These are phyloP conservation scores for Pleurotus tuber-regium DNA, from an alignment of 768 basidiomycete species.

Conservation along the genomic window DNA sequence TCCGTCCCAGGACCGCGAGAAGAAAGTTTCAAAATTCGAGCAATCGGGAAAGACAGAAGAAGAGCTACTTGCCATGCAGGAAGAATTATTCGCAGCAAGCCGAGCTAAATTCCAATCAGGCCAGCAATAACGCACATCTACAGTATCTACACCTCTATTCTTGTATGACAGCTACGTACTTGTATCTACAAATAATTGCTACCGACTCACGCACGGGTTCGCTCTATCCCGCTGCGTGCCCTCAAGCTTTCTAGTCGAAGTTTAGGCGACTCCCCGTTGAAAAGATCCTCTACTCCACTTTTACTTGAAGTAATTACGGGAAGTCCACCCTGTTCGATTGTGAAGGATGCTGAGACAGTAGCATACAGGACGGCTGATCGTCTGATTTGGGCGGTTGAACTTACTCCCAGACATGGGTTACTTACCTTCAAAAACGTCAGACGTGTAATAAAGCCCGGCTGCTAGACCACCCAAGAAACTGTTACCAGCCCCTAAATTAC, in stretches of 20 bases:
- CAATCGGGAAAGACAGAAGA: conserved; percentile 89
- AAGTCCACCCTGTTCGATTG: conserved; percentile 79
- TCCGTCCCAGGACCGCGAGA: conserved; percentile 72
- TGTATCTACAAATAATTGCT: conserved; percentile 35
- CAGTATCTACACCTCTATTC: conserved; percentile 20
- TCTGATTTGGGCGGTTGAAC: background rate
- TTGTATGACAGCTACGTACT: conserved; percentile 27
- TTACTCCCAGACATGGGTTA: conserved; percentile 9
- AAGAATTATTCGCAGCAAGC: conserved; percentile 90
- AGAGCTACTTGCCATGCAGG: conserved; percentile 84
- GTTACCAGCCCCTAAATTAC: conserved; percentile 77
- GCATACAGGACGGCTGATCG: conserved; percentile 66
- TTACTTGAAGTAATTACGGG: conserved; percentile 44
- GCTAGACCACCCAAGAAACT: conserved; percentile 83
- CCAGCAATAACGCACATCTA: conserved; percentile 40
- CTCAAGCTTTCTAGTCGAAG: conserved; percentile 54
- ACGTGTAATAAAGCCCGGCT: conserved; percentile 61
- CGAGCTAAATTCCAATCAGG: conserved; percentile 73
- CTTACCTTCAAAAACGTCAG: conserved; percentile 67
- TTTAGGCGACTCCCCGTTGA: conserved; percentile 72
- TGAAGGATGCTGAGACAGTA: conserved; percentile 78
- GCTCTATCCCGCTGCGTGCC: conserved; percentile 30
- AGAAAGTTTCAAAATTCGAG: conserved; percentile 88
- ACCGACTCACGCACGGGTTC: conserved; percentile 16
- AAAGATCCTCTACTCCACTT: conserved; percentile 32